phyloP scores from a whole-genome alignment of 1,284 basidiomycete species.

The Kwoniella shivajii region DNA sequence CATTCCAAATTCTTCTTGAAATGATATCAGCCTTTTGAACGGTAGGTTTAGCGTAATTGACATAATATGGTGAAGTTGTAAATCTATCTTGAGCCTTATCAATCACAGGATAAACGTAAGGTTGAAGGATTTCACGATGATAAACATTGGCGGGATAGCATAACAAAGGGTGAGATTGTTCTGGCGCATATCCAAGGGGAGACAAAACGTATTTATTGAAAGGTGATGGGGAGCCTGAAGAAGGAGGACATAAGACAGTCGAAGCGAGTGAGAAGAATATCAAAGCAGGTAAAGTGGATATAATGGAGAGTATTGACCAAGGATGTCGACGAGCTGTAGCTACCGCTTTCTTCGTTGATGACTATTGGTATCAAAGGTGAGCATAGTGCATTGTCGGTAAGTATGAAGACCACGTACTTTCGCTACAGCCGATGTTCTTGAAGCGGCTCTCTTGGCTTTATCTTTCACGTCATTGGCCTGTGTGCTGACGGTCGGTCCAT shows the following conservation, averaged over 20 bases:
- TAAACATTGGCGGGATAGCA: conserved; percentile 51
- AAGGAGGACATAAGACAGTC: conserved; percentile 47
- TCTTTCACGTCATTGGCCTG: conserved; percentile 15
- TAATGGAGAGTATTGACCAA: conserved; percentile 34
- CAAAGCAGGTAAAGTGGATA: conserved; percentile 45
- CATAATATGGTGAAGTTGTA: conserved; percentile 31
- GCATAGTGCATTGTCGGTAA: neutral
- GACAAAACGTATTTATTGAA: conserved; percentile 39
- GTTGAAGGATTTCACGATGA: conserved; percentile 40
- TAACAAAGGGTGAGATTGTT: conserved; percentile 39
- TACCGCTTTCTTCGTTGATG: conserved; percentile 22
- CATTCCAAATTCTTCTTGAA: conserved; percentile 30
- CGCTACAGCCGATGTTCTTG: conserved; percentile 20
- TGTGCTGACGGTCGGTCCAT: conserved; percentile 34
- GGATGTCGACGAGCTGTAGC: conserved; percentile 31
- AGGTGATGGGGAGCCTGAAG: conserved; percentile 19
- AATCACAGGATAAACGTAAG: conserved; percentile 41
- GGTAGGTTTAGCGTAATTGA: conserved; percentile 32
- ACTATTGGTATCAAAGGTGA: conserved; percentile 10
- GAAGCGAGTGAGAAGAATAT: conserved; percentile 46
- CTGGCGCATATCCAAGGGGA: conserved; percentile 32
- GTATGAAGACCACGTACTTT: conserved; percentile 23
- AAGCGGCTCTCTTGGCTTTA: conserved; percentile 20
- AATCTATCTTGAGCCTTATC: conserved; percentile 29
- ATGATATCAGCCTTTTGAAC: conserved; percentile 15